These are phyloP conservation scores for Mycena indigotica DNA, from an alignment of 768 basidiomycete genomes.

Conservation along the genomic window DNA sequence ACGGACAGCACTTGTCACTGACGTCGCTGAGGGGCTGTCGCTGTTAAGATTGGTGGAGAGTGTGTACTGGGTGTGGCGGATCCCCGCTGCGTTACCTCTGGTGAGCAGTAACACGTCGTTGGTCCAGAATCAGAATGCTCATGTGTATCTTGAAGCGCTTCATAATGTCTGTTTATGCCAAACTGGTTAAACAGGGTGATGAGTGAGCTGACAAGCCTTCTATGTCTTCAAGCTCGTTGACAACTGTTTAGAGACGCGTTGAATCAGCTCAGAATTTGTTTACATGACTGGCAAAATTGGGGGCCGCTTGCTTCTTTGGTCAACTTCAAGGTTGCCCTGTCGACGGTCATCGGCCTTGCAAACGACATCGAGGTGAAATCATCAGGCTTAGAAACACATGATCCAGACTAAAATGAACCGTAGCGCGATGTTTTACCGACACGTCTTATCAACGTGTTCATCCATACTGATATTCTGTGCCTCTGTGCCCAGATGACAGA, in stretches of 20 bases:
- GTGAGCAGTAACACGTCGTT: not conserved
- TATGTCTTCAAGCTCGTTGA: too few species aligned
- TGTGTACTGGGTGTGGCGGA: constrained; percentile 11
- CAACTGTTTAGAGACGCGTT: not conserved
- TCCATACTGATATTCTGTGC: constrained; percentile 19
- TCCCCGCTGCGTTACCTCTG: constrained; percentile 7
- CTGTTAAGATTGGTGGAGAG: constrained; percentile 12
- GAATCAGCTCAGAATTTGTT: constrained; percentile 5
- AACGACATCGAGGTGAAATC: constrained; percentile 10
- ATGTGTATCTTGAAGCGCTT: not conserved
- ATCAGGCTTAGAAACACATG: not conserved
- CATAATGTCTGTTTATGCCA: not conserved
- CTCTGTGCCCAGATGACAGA: constrained; percentile 14
- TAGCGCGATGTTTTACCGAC: constrained; percentile 11
- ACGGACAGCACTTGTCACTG: constrained; percentile 1
- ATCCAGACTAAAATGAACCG: not conserved
- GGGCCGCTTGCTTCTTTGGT: constrained; percentile 10
- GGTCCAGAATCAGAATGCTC: not conserved
- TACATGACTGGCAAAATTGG: constrained; percentile 16
- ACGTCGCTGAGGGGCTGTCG: not conserved
- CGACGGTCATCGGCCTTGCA: constrained; percentile 4
- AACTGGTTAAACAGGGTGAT: not conserved
- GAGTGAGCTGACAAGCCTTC: too few species aligned
- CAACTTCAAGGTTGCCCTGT: constrained; percentile 16
- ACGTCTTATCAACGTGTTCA: constrained; percentile 11